A percentile compares a stretch with the other conserved stretches of the same genome.
Evolutionary conservation across 345 rosid species (phyloP).

Genomic region (Carallia brachiata): DNA sequence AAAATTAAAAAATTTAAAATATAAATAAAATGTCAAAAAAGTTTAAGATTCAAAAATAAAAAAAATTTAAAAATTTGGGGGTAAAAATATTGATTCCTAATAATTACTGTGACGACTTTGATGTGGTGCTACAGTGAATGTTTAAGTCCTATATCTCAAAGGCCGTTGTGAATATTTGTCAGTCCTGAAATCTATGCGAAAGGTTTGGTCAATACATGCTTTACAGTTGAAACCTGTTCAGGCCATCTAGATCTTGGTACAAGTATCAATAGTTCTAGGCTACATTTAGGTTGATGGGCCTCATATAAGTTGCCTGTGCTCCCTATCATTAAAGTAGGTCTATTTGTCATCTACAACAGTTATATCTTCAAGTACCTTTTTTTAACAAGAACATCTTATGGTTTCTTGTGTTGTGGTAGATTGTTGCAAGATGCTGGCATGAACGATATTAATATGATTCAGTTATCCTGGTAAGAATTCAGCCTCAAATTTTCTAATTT

Average conservation of each 20-base stretch:
- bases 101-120: too few species aligned
- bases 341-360: not conserved
- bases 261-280: too few species aligned
- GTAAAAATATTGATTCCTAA: too few species aligned
- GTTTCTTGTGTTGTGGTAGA: constrained; percentile 34
- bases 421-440: constrained; percentile 78
- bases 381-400: not conserved
- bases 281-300: too few species aligned
- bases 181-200: too few species aligned
- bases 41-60: not conserved
- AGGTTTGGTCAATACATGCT: too few species aligned
- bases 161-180: too few species aligned
- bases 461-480: constrained; percentile 65
- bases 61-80: constrained; percentile 6
- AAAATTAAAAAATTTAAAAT: not conserved
- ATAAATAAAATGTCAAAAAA: too few species aligned
- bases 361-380: not conserved
- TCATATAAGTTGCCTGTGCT: not conserved
- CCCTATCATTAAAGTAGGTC: not conserved
- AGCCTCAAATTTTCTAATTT: not conserved
- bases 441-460: constrained; percentile 66
- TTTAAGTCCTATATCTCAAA: too few species aligned
- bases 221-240: too few species aligned
- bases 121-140: too few species aligned
- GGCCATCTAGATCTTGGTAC: too few species aligned